A percentile compares a stretch with the other conserved stretches of the same genome.
Conservation (phyloP, 1,139 yeast species). For the Zygosaccharomyces pseudobailii region DNA sequence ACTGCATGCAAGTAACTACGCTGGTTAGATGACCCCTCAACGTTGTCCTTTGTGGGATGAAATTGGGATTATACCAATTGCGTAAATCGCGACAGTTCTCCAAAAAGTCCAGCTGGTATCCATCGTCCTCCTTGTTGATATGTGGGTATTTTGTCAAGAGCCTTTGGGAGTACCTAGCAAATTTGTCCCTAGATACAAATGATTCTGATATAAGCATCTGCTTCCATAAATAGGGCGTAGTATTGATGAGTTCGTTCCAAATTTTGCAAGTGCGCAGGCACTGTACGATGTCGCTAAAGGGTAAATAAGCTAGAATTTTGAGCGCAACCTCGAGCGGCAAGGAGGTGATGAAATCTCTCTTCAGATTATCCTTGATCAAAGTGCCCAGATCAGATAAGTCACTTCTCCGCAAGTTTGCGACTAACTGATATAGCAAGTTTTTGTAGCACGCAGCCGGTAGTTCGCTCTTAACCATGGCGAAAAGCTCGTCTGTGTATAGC, state of each 20-base stretch:
- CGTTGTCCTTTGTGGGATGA: slow-evolving; percentile 63
- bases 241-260: slow-evolving; percentile 65
- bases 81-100: slow-evolving; percentile 58
- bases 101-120: slow-evolving; percentile 34
- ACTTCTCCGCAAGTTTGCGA: slow-evolving; percentile 61
- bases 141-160: slow-evolving; percentile 16
- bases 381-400: slow-evolving; percentile 65
- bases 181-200: slow-evolving; percentile 38
- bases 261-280: slow-evolving; percentile 61
- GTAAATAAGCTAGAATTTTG: slow-evolving; percentile 63
- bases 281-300: slow-evolving; percentile 56
- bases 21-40: slow-evolving; percentile 72
- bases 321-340: slow-evolving; percentile 76
- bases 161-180: slow-evolving; percentile 18
- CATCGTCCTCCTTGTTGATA: slow-evolving; percentile 22
- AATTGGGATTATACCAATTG: slow-evolving; percentile 80
- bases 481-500: slow-evolving; percentile 12
- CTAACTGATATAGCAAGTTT: slow-evolving; percentile 52
- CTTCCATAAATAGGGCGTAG: slow-evolving; percentile 58
- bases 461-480: slow-evolving; percentile 15
- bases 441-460: slow-evolving; percentile 19
- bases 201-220: slow-evolving; percentile 50
- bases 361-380: slow-evolving; percentile 54
- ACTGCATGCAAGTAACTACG: slow-evolving; percentile 91
- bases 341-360: slow-evolving; percentile 64